These are phyloP conservation scores for Rhodamnia rubescens DNA, from an alignment of 345 rosid species.

Conservation along the genomic window DNA sequence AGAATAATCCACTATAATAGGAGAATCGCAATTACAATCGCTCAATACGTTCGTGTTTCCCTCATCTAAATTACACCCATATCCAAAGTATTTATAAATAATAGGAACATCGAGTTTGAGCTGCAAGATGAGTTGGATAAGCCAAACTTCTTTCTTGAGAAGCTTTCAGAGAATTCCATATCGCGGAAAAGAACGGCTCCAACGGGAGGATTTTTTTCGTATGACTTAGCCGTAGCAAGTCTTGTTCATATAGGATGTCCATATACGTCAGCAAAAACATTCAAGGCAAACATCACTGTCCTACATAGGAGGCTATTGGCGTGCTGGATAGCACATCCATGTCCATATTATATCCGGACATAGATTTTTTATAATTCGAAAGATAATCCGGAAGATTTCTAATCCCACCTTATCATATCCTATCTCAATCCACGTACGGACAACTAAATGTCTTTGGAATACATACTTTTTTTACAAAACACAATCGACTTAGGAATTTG, in stretches of 20 bases:
- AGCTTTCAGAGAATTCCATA: conserved; percentile 7
- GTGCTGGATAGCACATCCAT: too few relatives aligned
- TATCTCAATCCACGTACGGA: too few relatives aligned
- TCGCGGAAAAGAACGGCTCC: conserved; percentile 8
- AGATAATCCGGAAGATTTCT: too few relatives aligned
- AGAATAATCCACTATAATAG: too few relatives aligned
- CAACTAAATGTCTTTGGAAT: neutral
- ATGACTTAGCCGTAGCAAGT: conserved; percentile 30
- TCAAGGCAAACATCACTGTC: neutral
- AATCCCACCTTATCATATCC: too few relatives aligned
- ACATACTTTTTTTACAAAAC: neutral
- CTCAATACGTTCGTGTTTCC: too few relatives aligned
- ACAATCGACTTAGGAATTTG: neutral
- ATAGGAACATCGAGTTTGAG: conserved; percentile 32
- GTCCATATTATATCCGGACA: too few relatives aligned
- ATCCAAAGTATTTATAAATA: too few relatives aligned
- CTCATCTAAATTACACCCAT: conserved; percentile 1
- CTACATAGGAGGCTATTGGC: too few relatives aligned
- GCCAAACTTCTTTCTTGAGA: conserved; percentile 25
- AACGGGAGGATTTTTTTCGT: conserved; percentile 25
- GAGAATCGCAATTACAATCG: too few relatives aligned
- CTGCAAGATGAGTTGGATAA: conserved; percentile 39
- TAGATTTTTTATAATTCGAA: too few relatives aligned
- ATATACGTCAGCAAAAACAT: conserved; percentile 6
- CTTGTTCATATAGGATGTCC: conserved; percentile 40